Percentiles rank a stretch among this genome's conserved stretches.
These are phyloP conservation scores for Macrolepiota dolichaula DNA, from an alignment of 768 basidiomycete genomes.

Conservation along the genomic window DNA sequence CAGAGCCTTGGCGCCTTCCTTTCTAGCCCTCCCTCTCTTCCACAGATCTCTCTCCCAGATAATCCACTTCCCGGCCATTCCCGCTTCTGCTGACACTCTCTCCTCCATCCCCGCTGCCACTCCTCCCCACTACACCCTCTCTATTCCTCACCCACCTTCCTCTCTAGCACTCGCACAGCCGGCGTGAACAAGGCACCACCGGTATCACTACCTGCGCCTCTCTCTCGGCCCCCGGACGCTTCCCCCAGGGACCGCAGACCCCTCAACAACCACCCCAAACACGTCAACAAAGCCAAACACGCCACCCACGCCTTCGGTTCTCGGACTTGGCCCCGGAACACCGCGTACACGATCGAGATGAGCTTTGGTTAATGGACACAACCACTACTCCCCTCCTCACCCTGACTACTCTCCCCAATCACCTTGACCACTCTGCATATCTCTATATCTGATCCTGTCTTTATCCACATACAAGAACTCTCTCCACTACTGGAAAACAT, in stretches of 20 bases:
- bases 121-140: not conserved
- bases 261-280: slow-evolving; percentile 6
- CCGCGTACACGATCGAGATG: slow-evolving; percentile 13
- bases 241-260: not conserved
- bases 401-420: not conserved
- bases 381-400: not conserved
- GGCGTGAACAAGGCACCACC: not conserved
- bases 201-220: not conserved
- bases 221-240: not conserved
- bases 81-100: not conserved
- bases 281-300: slow-evolving; percentile 10
- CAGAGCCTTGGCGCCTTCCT: slow-evolving; percentile 4
- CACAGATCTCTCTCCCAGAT: not conserved
- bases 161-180: not conserved
- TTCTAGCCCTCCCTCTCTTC: not conserved
- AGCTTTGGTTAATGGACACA: not conserved
- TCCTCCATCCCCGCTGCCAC: slow-evolving; percentile 6
- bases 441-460: not conserved
- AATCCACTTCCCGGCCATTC: not conserved
- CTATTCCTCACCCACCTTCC: not conserved
- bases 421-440: not conserved
- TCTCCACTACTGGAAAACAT: no score
- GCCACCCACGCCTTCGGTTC: slow-evolving; percentile 12
- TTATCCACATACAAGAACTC: no score
- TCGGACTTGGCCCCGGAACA: slow-evolving; percentile 12